Conservation (phyloP, 441 rosid genomes). For the Daphne laureola region DNA sequence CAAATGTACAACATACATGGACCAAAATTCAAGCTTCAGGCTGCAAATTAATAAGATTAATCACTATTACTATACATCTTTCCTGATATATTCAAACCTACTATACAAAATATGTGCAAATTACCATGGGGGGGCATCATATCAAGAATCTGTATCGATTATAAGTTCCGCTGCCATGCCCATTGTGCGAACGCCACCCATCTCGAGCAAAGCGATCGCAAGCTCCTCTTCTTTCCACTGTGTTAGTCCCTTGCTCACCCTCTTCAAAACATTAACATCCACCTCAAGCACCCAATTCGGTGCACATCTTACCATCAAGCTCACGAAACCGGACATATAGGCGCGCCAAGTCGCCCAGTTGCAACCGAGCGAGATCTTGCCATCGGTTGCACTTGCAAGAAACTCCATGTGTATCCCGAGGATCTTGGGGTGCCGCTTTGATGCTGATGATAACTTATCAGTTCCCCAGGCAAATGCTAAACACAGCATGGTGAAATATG, state of each 20-base stretch:
- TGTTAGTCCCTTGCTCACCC: slow-evolving; percentile 54
- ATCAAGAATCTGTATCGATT: slow-evolving; percentile 25
- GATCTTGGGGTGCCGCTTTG: slow-evolving; percentile 51
- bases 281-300: slow-evolving; percentile 62
- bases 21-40: slow-evolving; percentile 8
- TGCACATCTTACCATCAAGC: slow-evolving; percentile 59
- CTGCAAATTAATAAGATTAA: slow-evolving; percentile 1
- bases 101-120: slow-evolving; percentile 6
- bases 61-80: slow-evolving; percentile 11
- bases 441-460: slow-evolving; percentile 50
- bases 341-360: slow-evolving; percentile 53
- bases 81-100: background rate
- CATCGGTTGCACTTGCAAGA: slow-evolving; percentile 55
- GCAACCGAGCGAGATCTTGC: slow-evolving; percentile 64
- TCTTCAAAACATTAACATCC: slow-evolving; percentile 49
- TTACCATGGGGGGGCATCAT: background rate
- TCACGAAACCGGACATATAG: slow-evolving; percentile 49
- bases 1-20: slow-evolving; percentile 5
- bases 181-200: slow-evolving; percentile 50
- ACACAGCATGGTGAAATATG: slow-evolving; percentile 52
- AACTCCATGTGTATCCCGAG: slow-evolving; percentile 58
- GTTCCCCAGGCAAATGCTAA: slow-evolving; percentile 72
- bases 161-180: slow-evolving; percentile 51
- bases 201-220: slow-evolving; percentile 51
- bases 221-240: slow-evolving; percentile 63